These are phyloP conservation scores for Moesziomyces antarcticus DNA, from an alignment of 1,284 basidiomycete species.

Conservation along the genomic window DNA sequence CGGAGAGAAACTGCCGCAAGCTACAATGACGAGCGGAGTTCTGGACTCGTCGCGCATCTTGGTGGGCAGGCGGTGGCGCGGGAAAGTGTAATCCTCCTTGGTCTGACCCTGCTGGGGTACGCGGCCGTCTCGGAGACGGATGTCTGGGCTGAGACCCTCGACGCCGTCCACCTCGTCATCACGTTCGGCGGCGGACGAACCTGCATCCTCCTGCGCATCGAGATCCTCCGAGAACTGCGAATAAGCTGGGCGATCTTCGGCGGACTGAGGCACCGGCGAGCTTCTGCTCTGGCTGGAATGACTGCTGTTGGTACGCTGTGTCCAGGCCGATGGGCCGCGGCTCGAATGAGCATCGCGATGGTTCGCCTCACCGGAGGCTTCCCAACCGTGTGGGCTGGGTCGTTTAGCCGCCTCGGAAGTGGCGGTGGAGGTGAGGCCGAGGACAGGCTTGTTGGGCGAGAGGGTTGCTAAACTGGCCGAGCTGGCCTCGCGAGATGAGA, in stretches of 20 bases:
- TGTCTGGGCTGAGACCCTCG: constrained; percentile 10
- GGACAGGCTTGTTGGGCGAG: constrained; percentile 17
- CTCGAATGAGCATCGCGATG: neutral
- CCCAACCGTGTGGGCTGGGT: neutral
- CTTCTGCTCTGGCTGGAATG: constrained; percentile 10
- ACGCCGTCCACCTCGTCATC: constrained; percentile 57
- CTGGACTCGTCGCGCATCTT: constrained; percentile 65
- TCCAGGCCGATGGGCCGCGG: neutral
- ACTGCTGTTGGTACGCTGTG: constrained; percentile 12
- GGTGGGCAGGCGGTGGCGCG: constrained; percentile 62
- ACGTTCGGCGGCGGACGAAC: constrained; percentile 35
- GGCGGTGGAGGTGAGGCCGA: constrained; percentile 9
- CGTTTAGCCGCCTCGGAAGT: constrained; percentile 7
- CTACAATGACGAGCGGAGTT: constrained; percentile 69
- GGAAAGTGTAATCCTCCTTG: constrained; percentile 62
- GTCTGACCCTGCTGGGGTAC: constrained; percentile 57
- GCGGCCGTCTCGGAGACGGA: constrained; percentile 19
- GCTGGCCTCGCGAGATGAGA: constrained; percentile 37
- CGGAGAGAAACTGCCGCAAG: constrained; percentile 73
- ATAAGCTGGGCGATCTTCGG: constrained; percentile 40
- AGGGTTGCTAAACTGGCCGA: constrained; percentile 41
- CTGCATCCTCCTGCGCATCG: constrained; percentile 47
- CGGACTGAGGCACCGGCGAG: constrained; percentile 3
- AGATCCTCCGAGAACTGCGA: constrained; percentile 47
- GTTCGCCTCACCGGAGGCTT: neutral